Evolutionary conservation across 106 monocot genomes (phyloP), one percentile per base, ranked within the genome.

Genomic region (Dioscorea dumetorum): DNA sequence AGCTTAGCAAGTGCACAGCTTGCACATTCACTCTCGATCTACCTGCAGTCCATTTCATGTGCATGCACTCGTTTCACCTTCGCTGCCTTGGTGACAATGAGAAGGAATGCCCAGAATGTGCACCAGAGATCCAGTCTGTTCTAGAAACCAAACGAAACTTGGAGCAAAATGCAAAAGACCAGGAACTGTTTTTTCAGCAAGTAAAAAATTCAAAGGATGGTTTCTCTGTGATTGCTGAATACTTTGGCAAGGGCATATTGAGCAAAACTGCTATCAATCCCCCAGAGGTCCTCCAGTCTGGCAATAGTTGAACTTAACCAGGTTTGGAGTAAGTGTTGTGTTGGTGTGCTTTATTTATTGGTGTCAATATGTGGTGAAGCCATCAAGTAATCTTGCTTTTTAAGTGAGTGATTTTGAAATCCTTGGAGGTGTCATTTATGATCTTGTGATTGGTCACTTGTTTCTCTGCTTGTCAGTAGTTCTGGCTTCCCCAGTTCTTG

Each of bases 21-120:
- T 95, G 95, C 79, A 91, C 85, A 0, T 95, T 91, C 69, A 95
- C 95, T 31, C 91, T 95, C 31, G 95, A 95, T 67, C 88, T 95
- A 49, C 95, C 95, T 18, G 95, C 91, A 6, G 95, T 95, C 24
- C 95, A 95, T 70, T 95, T 95, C 61, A 86, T 95, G 91, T 95
- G 95, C 83, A 95, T 95, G 95, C 95, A 95, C 77, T 95, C 91
- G 1, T 95, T 91, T 77, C 95, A 95, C 74, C 81, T 84, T 28
- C 88, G 83, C 14, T 95, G 95, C 73, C 91, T 95, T 20, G 95
- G 91, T 0, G 95, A 95, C 82, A 91, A 95, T 34, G 95, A 95
- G 76, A 91, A 95, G 68, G 95, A 95, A 72, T 95, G 95, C 73
- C 88, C 77, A 4, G 88, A 86, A 59, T 95, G 91, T 70, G 91